Conservation (phyloP, 1,139 yeast species). For the Geotrichum macrosporum region DNA sequence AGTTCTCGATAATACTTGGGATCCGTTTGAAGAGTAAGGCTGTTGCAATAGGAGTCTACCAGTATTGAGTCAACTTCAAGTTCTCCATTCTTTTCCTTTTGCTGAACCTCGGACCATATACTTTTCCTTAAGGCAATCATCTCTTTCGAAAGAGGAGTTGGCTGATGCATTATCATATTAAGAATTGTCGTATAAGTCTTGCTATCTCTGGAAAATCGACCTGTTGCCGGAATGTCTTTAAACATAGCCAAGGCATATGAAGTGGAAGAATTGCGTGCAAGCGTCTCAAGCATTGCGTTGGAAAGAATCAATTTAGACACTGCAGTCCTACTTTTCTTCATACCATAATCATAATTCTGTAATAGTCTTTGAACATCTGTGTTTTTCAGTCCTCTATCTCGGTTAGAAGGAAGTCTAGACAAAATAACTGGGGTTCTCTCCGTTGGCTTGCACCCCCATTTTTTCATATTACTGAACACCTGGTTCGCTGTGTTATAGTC, state of each 20-base stretch:
- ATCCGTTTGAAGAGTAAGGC: constrained; percentile 14
- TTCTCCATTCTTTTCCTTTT: constrained; percentile 8
- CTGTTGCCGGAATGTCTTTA: constrained; percentile 18
- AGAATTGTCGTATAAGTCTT: constrained; percentile 21
- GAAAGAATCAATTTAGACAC: constrained; percentile 16
- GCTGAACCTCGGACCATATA: constrained; percentile 18
- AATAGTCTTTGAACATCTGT: constrained; percentile 15
- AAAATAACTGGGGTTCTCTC: constrained; percentile 19
- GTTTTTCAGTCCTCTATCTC: neutral
- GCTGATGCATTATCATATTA: constrained; percentile 18
- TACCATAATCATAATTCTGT: constrained; percentile 14
- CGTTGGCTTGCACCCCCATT: constrained; percentile 20
- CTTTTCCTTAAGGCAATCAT: constrained; percentile 8
- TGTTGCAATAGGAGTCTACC: constrained; percentile 18
- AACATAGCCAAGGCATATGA: constrained; percentile 19
- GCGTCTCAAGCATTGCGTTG: constrained; percentile 16
- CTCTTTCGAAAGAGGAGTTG: constrained; percentile 11
- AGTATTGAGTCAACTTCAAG: constrained; percentile 13
- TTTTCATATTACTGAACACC: constrained; percentile 19
- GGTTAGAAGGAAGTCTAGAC: neutral
- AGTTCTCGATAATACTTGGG: constrained; percentile 7
- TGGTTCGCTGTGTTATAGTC: constrained; percentile 11
- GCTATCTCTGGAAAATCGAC: constrained; percentile 19
- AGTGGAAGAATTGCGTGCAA: constrained; percentile 10
- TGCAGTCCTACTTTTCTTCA: constrained; percentile 6